Evolutionary conservation across 768 basidiomycete species (phyloP).

Genomic region (Hygrocybe coccinea): DNA sequence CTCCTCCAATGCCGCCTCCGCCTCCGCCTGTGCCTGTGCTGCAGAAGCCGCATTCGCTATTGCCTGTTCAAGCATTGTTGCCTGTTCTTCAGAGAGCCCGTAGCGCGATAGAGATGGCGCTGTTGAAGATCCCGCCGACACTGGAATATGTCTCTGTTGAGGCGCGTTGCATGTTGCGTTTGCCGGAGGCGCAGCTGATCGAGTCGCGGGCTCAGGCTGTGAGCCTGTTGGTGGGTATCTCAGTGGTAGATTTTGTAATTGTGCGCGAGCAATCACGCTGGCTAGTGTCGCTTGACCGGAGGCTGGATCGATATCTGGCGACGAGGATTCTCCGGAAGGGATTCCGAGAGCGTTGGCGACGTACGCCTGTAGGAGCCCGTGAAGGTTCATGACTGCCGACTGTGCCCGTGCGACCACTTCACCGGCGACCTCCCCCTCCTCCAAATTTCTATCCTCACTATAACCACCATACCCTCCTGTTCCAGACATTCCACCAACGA

Average conservation of each 20-base stretch:
- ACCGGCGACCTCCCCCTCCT: slow-evolving; percentile 60
- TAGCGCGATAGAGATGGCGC: slow-evolving; percentile 55
- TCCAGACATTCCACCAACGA: slow-evolving; percentile 34
- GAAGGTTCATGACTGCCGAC: slow-evolving; percentile 48
- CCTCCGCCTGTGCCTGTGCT: slow-evolving; percentile 74
- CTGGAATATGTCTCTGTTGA: not conserved
- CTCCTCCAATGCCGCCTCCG: slow-evolving; percentile 70
- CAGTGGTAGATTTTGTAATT: slow-evolving; percentile 42
- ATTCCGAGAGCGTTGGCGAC: slow-evolving; percentile 54
- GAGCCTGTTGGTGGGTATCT: not conserved
- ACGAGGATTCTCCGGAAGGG: slow-evolving; percentile 24
- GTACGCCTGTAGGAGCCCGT: slow-evolving; percentile 51
- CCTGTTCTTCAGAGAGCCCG: slow-evolving; percentile 70
- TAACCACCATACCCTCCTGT: slow-evolving; percentile 18
- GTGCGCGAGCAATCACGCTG: slow-evolving; percentile 68
- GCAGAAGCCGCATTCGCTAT: slow-evolving; percentile 71
- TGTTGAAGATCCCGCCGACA: slow-evolving; percentile 8
- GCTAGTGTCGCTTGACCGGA: slow-evolving; percentile 65
- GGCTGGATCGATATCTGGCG: slow-evolving; percentile 38
- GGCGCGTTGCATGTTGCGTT: not conserved
- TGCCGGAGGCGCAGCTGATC: not conserved
- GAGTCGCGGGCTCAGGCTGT: not conserved
- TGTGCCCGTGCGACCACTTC: slow-evolving; percentile 48
- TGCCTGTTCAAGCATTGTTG: slow-evolving; percentile 62
- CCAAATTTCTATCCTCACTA: slow-evolving; percentile 32